phyloP scores from a whole-genome alignment of 2,329 filamentous ascomycete genomes.

The Gliomastix tumulicola region DNA sequence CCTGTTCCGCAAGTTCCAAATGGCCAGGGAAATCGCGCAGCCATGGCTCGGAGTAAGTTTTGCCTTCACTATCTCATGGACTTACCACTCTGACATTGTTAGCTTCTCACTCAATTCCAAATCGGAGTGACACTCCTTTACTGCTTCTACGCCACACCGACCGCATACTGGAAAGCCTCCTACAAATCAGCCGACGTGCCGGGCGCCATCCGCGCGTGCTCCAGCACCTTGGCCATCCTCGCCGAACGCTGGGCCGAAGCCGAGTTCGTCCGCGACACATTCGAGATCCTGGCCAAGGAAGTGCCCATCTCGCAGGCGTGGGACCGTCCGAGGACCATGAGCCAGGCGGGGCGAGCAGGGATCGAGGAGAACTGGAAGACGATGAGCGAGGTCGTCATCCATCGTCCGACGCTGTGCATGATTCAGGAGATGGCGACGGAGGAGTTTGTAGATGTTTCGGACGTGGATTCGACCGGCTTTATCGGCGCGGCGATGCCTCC shows the following conservation, averaged over 20 bases:
- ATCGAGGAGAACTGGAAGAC: conserved; percentile 1
- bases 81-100: background rate
- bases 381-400: conserved; percentile 4
- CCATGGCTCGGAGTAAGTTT: conserved; percentile 5
- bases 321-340: background rate
- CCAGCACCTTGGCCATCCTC: conserved; percentile 5
- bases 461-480: too few relatives aligned
- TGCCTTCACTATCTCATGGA: background rate
- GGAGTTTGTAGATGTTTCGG: conserved; percentile 1
- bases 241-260: conserved; percentile 5
- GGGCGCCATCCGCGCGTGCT: conserved; percentile 6
- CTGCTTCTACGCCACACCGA: conserved; percentile 4
- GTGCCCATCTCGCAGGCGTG: background rate
- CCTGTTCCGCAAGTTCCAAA: conserved; percentile 5
- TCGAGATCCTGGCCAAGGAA: conserved; percentile 4
- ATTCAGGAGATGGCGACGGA: conserved; percentile 5
- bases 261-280: conserved; percentile 4
- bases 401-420: conserved; percentile 5
- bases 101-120: conserved; percentile 6
- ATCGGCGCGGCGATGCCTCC: too few relatives aligned
- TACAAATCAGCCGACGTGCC: conserved; percentile 5
- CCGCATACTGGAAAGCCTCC: background rate
- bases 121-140: conserved; percentile 5
- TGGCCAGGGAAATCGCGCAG: conserved; percentile 4
- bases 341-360: background rate